Percentiles rank a stretch among this genome's conserved stretches.
These are phyloP conservation scores for Epichloe gansuensis DNA, from an alignment of 2,329 filamentous ascomycete genomes.

Conservation along the genomic window DNA sequence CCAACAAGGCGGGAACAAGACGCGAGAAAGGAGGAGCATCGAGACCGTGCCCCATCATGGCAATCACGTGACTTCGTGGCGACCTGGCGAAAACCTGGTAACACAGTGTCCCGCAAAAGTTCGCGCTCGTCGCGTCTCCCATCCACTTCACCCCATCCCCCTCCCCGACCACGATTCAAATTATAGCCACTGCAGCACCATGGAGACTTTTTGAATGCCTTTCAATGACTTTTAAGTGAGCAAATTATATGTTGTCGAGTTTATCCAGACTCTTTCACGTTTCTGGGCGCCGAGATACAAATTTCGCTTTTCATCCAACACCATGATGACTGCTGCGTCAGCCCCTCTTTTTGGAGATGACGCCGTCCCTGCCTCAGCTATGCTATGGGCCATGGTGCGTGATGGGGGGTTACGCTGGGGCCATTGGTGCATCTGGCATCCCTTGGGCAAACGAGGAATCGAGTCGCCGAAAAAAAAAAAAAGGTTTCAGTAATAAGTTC, in stretches of 20 bases:
- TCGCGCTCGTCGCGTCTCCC: constrained; percentile 32
- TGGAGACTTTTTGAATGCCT: constrained; percentile 10
- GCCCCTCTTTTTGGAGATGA: constrained; percentile 12
- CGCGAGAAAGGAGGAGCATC: neutral
- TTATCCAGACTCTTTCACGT: constrained; percentile 12
- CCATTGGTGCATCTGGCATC: neutral
- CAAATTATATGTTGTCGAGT: neutral
- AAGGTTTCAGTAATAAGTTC: neutral
- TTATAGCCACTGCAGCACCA: constrained; percentile 14
- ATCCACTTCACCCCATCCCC: constrained; percentile 27
- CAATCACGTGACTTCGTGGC: constrained; percentile 32
- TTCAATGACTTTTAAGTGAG: constrained; percentile 7
- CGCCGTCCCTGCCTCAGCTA: constrained; percentile 8
- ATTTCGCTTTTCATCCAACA: constrained; percentile 2
- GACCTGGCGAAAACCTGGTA: constrained; percentile 23
- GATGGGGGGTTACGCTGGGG: constrained; percentile 1
- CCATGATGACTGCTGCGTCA: constrained; percentile 9
- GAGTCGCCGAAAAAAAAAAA: neutral
- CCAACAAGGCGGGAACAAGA: neutral
- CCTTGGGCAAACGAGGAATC: constrained; percentile 2
- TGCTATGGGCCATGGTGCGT: constrained; percentile 3
- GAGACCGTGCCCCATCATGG: neutral
- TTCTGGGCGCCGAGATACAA: constrained; percentile 12
- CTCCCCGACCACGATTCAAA: constrained; percentile 16
- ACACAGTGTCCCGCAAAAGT: constrained; percentile 22